Base-by-base conservation (phyloP, 805 yeast genomes). In the Kodamaea nitidulidarum region DNA sequence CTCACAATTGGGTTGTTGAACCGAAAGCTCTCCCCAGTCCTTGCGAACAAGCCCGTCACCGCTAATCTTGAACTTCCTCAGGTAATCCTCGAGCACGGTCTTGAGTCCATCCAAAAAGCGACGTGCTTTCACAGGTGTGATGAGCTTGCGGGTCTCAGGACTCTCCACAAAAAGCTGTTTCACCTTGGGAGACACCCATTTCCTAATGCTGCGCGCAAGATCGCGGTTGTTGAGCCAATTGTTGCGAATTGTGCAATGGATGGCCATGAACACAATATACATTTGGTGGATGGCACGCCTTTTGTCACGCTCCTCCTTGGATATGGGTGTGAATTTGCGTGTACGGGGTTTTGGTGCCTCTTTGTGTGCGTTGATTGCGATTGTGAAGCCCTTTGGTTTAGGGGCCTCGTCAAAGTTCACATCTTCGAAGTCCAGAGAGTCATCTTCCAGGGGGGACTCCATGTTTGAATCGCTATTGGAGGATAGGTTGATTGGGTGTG, bases 61-160 rank as follows among this genome's bases (percentile, higher is more conserved):
- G 0, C 73, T 65, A 1, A 82, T 70, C 12, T 67, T 72, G 53
- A 80, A 84, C 44, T 66, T 66, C 9, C 60, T 59, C 15, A 67
- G 55, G 85, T 95, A 93, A 25, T 69, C 62, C 11, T 63, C 67
- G 80, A 84, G 75, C 1, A 84, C 58, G 44, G 76, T 79, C 32
- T 81, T 70, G n/a, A 93, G 51, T 0, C 91, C 86, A 55, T 88
- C 96, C 2, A 90, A 65, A 22, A 93, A 70, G 48, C 78, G 71
- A 39, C 95, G 66, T 0, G 95, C 68, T 42, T 73, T 73, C 15
- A 80, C 76, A 28, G 57, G 55, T 15, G 38, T 48, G 14, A 36
- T 25, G 6, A 39, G 28, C 22, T 29, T 17, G 51, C 39, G 46
- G 8, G 48, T 41, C 8, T 45, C 46, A 10, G 32, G 38, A 10